A percentile compares a stretch with the other conserved stretches of the same genome.
Conservation (phyloP, 345 rosid species). For the Lenwebbia sp. region DNA sequence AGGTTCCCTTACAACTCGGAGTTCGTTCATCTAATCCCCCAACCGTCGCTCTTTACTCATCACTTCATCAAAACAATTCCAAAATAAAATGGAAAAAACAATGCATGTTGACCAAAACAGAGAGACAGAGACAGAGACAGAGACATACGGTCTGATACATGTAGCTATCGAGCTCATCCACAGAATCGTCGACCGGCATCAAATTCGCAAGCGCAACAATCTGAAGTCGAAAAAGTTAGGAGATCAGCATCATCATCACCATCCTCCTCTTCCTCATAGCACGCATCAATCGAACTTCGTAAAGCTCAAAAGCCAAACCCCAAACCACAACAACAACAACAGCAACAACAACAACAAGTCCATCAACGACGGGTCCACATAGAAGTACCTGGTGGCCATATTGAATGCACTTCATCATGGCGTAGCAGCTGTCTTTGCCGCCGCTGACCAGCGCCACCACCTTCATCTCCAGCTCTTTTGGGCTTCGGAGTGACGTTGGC, state of each 20-base stretch:
- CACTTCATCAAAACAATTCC: neutral
- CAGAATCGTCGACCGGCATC: constrained; percentile 72
- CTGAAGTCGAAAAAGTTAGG: constrained; percentile 14
- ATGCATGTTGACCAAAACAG: neutral
- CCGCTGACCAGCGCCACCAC: constrained; percentile 93
- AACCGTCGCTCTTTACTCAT: neutral
- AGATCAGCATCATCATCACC: neutral
- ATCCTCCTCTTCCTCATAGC: neutral
- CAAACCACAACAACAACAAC: neutral
- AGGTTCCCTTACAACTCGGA: neutral
- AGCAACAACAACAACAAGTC: neutral
- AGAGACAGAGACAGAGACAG: neutral
- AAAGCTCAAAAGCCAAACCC: neutral
- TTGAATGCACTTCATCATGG: constrained; percentile 82
- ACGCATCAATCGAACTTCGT: neutral
- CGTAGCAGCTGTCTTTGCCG: constrained; percentile 95
- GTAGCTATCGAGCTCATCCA: constrained; percentile 91
- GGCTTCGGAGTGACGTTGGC: neutral
- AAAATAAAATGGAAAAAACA: neutral
- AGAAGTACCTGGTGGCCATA: constrained; percentile 70
- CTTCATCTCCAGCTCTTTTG: constrained; percentile 44
- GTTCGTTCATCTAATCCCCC: neutral
- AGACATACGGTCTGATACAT: constrained; percentile 76
- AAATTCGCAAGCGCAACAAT: constrained; percentile 91
- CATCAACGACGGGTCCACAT: neutral